Percentiles rank a stretch among this genome's conserved stretches.
phyloP scores from a whole-genome alignment of 164 flowering plant species.

The Magnolia kwangsiensis region DNA sequence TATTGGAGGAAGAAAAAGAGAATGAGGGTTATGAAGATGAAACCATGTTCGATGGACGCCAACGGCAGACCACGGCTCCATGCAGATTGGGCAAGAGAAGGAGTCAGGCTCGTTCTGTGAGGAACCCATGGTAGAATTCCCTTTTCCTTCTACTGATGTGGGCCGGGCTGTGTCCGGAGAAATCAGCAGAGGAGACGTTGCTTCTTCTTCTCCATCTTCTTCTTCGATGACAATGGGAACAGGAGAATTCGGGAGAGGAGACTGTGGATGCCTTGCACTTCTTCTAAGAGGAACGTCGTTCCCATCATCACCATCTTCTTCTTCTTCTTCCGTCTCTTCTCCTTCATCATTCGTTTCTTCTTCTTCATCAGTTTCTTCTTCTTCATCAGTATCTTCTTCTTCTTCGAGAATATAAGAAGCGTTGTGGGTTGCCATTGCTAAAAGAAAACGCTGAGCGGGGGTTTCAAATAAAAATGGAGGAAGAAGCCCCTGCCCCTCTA shows the following conservation, averaged over 20 bases:
- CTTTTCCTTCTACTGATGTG: not conserved
- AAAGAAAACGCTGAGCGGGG: not conserved
- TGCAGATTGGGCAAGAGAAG: conserved; percentile 2
- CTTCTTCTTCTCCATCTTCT: not conserved
- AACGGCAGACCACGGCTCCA: not conserved
- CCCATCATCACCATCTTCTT: not conserved
- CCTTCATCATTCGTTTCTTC: not conserved
- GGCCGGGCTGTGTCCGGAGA: not conserved
- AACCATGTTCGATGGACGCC: conserved; percentile 4
- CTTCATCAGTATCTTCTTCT: not conserved
- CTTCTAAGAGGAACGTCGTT: not conserved
- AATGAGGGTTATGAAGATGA: not conserved
- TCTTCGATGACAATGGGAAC: not conserved
- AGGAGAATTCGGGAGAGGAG: not conserved
- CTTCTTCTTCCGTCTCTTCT: not conserved
- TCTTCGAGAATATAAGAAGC: not conserved
- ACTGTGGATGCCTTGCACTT: not conserved
- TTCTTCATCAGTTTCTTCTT: not conserved
- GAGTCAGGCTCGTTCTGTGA: not conserved
- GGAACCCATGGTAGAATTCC: not conserved
- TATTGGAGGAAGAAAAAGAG: not conserved
- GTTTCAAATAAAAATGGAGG: too few relatives aligned
- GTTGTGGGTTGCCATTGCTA: not conserved
- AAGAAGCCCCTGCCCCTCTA: too few relatives aligned
- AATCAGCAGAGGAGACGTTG: not conserved